Evolutionary conservation across 2,329 filamentous ascomycete species (phyloP).

Genomic region (Coleophoma cylindrospora): DNA sequence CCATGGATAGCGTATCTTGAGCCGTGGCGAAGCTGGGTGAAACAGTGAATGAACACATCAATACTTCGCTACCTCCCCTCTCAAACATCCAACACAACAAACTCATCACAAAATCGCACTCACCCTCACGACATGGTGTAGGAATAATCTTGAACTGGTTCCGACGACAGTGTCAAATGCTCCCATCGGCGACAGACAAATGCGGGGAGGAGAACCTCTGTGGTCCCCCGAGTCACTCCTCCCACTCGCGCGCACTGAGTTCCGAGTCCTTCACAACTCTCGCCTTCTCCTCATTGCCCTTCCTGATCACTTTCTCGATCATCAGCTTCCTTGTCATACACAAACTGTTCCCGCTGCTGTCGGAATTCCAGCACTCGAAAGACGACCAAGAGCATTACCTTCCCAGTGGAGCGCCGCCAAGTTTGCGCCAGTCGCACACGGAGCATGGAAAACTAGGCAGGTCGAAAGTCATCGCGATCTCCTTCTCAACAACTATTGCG

Average conservation of each 20-base stretch:
- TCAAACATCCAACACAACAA: neutral
- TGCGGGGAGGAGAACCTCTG: conserved; percentile 20
- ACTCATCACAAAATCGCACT: conserved; percentile 12
- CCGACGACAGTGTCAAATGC: conserved; percentile 18
- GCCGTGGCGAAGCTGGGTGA: too few relatives aligned
- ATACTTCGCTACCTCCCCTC: too few relatives aligned
- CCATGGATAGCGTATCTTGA: too few relatives aligned
- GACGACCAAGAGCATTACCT: conserved; percentile 58
- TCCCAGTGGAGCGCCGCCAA: conserved; percentile 55
- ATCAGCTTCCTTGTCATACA: conserved; percentile 59
- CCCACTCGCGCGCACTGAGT: conserved; percentile 11
- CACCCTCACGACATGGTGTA: too few relatives aligned
- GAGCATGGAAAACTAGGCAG: conserved; percentile 51
- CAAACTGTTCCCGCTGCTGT: conserved; percentile 69
- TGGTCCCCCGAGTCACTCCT: conserved; percentile 9
- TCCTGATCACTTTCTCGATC: conserved; percentile 63
- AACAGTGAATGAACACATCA: too few relatives aligned
- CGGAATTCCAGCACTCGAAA: conserved; percentile 42
- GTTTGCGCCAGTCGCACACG: conserved; percentile 52
- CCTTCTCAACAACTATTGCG: conserved; percentile 73
- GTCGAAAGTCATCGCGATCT: conserved; percentile 50
- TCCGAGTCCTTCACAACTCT: conserved; percentile 35
- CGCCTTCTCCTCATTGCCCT: conserved; percentile 60
- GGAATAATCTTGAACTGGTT: conserved; percentile 4
- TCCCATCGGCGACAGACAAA: conserved; percentile 19